phyloP scores from a whole-genome alignment of 148 eudicot genomes.

The Rhododendron vialii region DNA sequence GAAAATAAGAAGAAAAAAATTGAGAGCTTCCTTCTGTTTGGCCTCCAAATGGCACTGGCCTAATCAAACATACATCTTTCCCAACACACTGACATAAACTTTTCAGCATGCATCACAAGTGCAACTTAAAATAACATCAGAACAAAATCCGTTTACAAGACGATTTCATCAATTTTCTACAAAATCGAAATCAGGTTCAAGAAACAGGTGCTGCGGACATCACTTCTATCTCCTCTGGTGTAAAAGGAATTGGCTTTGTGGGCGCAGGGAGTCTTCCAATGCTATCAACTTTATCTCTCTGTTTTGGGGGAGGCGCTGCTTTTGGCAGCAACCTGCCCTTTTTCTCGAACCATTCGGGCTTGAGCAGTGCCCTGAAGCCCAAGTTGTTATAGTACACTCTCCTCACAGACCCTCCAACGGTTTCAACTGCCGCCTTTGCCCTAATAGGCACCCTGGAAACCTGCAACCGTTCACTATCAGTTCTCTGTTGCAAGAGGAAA shows the following conservation, averaged over 20 bases:
- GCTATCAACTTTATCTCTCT: conserved; percentile 84
- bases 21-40: background rate
- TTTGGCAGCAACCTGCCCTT: conserved; percentile 83
- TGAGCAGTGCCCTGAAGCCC: conserved; percentile 82
- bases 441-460: conserved; percentile 63
- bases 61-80: background rate
- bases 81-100: background rate
- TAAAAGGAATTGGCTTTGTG: conserved; percentile 70
- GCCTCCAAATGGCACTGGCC: background rate
- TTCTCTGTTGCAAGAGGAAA: conserved; percentile 22
- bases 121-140: background rate
- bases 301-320: conserved; percentile 78
- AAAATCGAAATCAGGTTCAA: background rate
- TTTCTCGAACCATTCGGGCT: conserved; percentile 96
- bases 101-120: background rate
- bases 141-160: background rate
- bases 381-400: conserved; percentile 84
- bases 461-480: conserved; percentile 17
- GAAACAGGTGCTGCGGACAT: conserved; percentile 15
- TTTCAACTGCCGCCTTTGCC: conserved; percentile 91
- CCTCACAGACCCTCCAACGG: conserved; percentile 86
- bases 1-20: no score
- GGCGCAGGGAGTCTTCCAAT: conserved; percentile 95
- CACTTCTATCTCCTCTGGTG: conserved; percentile 20
- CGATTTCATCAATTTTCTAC: conserved; percentile 2